Base-by-base conservation (phyloP, 2,329 filamentous ascomycete genomes). In the Colletotrichum liaoningense region DNA sequence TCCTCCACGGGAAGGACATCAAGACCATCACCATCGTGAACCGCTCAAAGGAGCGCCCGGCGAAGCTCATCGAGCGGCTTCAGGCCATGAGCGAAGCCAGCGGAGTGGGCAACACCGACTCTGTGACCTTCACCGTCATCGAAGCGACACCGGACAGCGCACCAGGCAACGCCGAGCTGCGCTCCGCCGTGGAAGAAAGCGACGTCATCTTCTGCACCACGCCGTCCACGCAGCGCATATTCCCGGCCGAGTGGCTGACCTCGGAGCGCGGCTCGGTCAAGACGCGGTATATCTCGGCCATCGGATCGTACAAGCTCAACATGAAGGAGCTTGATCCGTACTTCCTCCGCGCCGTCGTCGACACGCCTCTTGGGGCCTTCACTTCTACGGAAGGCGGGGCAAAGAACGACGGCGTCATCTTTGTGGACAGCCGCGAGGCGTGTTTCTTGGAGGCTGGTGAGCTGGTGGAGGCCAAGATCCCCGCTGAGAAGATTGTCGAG, bases 1-100 rank as follows among this genome's bases (percentile, higher is more conserved):
- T 92, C 2, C 84, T 93, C 0, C 73, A 79, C 3, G 79, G 79
- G 0, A 49, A 63, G 0, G 77, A 79, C 16, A 77, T 83, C 4
- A 70, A 73, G 9, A 75, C 63, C 4, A 73, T 84, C 14, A 82
- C 79, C 0, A 65, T 84, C 3, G 79, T 84, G 9, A 84, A 84
- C 38, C 79, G 81, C 0, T 81, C 81, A 0, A 28, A 63, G 0
- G 42, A n/a, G 14, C 72, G 72, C 22, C 69, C 64, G 5, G 9
- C 16, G 2, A 4, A 38, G 33, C 67, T 73, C 11, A n/a, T 70
- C 2, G 67, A 74, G 14, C 67, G 80, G 35, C 74, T 79, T 0
- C 59, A 75, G 19, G 63, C 76, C 19, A 70, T 81, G 52, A 62
- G 80, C 1, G 66, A 77, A 0, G 75, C 68, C 8, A 64, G 75